These are phyloP conservation scores for Globisporangium canariense DNA, from an alignment of 352 stramenopile species.

Conservation along the genomic window DNA sequence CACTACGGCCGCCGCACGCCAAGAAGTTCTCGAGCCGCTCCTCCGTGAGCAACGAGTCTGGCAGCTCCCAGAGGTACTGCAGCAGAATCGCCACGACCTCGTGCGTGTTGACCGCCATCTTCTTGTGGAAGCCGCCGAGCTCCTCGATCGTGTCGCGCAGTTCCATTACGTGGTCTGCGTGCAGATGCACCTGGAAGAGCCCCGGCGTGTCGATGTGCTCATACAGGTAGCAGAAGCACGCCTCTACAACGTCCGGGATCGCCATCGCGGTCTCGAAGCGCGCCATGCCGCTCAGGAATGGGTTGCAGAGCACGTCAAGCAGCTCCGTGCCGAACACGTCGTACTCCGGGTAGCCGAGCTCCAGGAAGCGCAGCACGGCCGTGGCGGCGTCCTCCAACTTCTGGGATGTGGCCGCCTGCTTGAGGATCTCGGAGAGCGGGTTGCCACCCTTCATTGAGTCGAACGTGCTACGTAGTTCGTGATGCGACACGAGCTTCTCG, in stretches of 20 bases:
- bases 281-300: conserved; percentile 81
- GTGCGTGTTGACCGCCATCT: conserved; percentile 78
- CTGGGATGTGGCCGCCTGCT: conserved; percentile 51
- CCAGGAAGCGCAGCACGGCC: conserved; percentile 75
- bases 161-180: conserved; percentile 74
- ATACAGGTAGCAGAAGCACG: conserved; percentile 78
- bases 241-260: conserved; percentile 76
- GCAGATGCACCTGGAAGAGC: conserved; percentile 78
- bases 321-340: conserved; percentile 77
- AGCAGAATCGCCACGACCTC: conserved; percentile 75
- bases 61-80: conserved; percentile 83
- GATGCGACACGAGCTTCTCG: conserved; percentile 74
- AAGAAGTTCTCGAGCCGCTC: conserved; percentile 73
- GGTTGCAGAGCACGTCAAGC: conserved; percentile 77
- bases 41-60: conserved; percentile 70
- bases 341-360: conserved; percentile 84
- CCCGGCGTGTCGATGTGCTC: conserved; percentile 71
- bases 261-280: conserved; percentile 82
- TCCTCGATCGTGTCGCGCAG: conserved; percentile 81
- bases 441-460: conserved; percentile 74
- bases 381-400: conserved; percentile 66
- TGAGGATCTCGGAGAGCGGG: conserved; percentile 66
- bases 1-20: conserved; percentile 32
- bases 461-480: conserved; percentile 67
- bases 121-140: conserved; percentile 75